These are phyloP conservation scores for Cryptococcus neoformans DNA, from an alignment of 1,284 basidiomycete genomes.

Conservation along the genomic window DNA sequence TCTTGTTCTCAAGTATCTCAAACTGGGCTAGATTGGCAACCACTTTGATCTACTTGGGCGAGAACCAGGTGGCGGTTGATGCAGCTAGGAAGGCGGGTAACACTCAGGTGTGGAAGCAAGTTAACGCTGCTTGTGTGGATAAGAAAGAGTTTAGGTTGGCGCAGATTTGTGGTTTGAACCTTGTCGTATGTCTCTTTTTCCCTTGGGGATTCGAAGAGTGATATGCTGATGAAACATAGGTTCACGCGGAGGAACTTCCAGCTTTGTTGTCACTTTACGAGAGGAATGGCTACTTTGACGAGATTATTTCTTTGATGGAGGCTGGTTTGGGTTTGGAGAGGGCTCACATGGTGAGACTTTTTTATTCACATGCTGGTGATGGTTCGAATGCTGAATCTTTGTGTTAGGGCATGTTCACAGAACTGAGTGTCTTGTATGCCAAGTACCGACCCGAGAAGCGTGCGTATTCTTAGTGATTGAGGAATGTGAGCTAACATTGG, in stretches of 20 bases:
- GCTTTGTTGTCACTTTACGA: slow-evolving; percentile 84
- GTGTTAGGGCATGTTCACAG: slow-evolving; percentile 57
- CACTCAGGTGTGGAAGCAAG: slow-evolving; percentile 99
- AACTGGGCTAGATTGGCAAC: slow-evolving; percentile 99
- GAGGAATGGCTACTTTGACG: slow-evolving; percentile 88
- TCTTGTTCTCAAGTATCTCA: slow-evolving; percentile 94
- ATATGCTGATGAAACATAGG: slow-evolving; percentile 14
- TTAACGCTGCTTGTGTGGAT: slow-evolving; percentile 97
- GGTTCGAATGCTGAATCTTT: slow-evolving; percentile 2
- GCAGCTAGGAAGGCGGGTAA: slow-evolving; percentile 98
- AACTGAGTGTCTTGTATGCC: slow-evolving; percentile 90
- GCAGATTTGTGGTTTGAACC: slow-evolving; percentile 97
- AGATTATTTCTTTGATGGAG: slow-evolving; percentile 86
- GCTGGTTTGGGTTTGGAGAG: slow-evolving; percentile 93
- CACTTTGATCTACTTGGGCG: slow-evolving; percentile 96
- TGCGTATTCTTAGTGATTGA: slow-evolving; percentile 53
- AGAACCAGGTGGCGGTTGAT: slow-evolving; percentile 97
- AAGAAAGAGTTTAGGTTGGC: slow-evolving; percentile 96
- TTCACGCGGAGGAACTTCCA: slow-evolving; percentile 73
- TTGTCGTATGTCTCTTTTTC: slow-evolving; percentile 62
- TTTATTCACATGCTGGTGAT: not conserved
- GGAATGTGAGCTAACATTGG: slow-evolving; percentile 43
- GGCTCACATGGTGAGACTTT: slow-evolving; percentile 68
- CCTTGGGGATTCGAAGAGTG: not conserved
- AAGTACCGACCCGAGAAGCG: slow-evolving; percentile 91